These are phyloP conservation scores for Verticillium longisporum DNA, from an alignment of 2,329 filamentous ascomycete species.

Conservation along the genomic window DNA sequence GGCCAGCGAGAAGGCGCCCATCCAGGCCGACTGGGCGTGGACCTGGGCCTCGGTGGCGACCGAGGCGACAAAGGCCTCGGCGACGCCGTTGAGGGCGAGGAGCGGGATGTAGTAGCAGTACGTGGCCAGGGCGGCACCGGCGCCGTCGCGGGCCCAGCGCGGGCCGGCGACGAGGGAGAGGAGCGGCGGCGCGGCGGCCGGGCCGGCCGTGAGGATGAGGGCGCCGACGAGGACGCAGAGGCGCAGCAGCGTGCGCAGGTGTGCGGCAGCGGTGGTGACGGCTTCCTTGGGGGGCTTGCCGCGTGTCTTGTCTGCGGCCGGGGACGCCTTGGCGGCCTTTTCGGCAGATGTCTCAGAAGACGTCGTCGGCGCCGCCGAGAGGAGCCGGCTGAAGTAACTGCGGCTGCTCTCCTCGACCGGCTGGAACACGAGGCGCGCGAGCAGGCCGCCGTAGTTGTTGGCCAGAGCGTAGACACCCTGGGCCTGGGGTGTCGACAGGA, in stretches of 20 bases:
- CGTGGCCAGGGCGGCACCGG: slow-evolving; percentile 63
- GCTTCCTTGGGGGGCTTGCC: slow-evolving; percentile 14
- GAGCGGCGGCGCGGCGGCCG: slow-evolving; percentile 65
- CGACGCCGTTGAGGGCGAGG: slow-evolving; percentile 83
- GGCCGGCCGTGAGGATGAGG: slow-evolving; percentile 63
- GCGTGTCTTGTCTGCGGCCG: slow-evolving; percentile 10
- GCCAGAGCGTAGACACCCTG: slow-evolving; percentile 92
- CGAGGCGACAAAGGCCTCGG: slow-evolving; percentile 87
- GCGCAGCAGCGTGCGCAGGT: slow-evolving; percentile 59
- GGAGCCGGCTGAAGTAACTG: slow-evolving; percentile 78
- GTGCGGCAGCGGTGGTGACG: slow-evolving; percentile 34
- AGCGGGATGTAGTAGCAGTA: slow-evolving; percentile 95
- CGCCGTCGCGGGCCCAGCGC: slow-evolving; percentile 68
- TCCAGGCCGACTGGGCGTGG: slow-evolving; percentile 71
- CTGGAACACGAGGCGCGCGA: slow-evolving; percentile 86
- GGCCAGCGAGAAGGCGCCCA: slow-evolving; percentile 70
- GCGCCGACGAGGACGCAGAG: slow-evolving; percentile 70
- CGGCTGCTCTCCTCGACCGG: slow-evolving; percentile 92
- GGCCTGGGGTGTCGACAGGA: slow-evolving; percentile 67
- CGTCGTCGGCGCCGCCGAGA: slow-evolving; percentile 32
- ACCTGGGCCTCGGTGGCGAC: slow-evolving; percentile 73
- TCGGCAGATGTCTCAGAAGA: slow-evolving; percentile 4
- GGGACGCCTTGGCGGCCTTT: slow-evolving; percentile 2
- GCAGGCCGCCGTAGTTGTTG: slow-evolving; percentile 86
- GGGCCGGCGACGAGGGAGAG: slow-evolving; percentile 70